Evolutionary conservation across 495 filamentous ascomycete species (phyloP).

Genomic region (Penicillium lagena): DNA sequence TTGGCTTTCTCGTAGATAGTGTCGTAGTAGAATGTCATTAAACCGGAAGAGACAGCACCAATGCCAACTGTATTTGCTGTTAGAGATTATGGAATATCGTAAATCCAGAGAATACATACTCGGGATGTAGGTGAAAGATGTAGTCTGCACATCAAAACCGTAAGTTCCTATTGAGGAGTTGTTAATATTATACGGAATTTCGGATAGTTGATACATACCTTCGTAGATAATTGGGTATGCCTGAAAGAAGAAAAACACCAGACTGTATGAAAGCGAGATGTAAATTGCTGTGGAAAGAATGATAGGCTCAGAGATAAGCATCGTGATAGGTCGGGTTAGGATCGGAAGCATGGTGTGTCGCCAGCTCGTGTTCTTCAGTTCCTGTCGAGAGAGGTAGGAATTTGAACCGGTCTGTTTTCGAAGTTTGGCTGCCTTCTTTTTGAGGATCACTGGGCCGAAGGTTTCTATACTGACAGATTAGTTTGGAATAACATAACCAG

Average conservation of each 20-base stretch:
- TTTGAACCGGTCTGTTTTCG: constrained; percentile 50
- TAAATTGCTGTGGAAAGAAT: constrained; percentile 64
- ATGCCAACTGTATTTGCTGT: constrained; percentile 19
- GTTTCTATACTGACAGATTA: constrained; percentile 38
- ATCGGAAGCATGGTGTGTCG: constrained; percentile 26
- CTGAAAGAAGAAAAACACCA: constrained; percentile 68
- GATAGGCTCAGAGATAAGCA: constrained; percentile 52
- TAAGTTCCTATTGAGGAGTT: constrained; percentile 17
- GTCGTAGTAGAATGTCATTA: constrained; percentile 50
- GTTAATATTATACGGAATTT: neutral
- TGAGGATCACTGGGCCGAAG: constrained; percentile 65
- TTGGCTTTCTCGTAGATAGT: constrained; percentile 39
- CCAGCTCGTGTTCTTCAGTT: constrained; percentile 33
- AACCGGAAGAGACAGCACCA: constrained; percentile 27
- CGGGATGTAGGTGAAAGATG: constrained; percentile 38
- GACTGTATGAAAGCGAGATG: constrained; percentile 62
- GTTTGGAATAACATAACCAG: neutral
- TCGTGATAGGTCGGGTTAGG: constrained; percentile 42
- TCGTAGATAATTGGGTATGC: constrained; percentile 61
- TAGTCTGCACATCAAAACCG: constrained; percentile 25
- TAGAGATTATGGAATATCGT: too few species aligned
- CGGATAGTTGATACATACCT: constrained; percentile 8
- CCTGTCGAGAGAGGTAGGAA: constrained; percentile 28
- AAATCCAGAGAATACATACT: constrained; percentile 13
- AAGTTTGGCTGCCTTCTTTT: constrained; percentile 54